Evolutionary conservation across 2,329 filamentous ascomycete species (phyloP), one percentile per base, ranked within the genome.

Genomic region (Cyphellophora europaea): DNA sequence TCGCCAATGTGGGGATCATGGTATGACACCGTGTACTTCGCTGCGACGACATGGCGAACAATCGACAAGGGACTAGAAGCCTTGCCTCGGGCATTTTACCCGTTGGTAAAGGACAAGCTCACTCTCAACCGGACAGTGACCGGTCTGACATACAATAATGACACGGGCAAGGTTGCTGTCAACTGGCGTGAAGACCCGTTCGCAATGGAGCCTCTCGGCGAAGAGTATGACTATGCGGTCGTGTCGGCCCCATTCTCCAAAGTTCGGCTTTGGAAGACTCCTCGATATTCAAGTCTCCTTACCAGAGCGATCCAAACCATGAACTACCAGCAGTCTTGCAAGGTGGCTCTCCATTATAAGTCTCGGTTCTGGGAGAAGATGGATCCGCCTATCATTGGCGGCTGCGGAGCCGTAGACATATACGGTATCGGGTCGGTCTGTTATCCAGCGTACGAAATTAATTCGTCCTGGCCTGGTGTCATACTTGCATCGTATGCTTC

Each of bases 391-490:
- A 83, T 84, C 52, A 64, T 72, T 40, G 79, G 80, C 10, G 74
- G 77, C 5, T 82, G 78, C 49, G 71, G 69, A 30, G 43, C 45
- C 1, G 69, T 66, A 2, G 71, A 80, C 43, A 77, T 80, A 36
- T 66, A 74, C 0, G 72, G 73, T 16, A 66, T 82, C 36, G 72
- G 74, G 15, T 66, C 56, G 30, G 65, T 80, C 41, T 82, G 77
- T 63, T 83, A 82, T 54, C 79, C 79, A 0, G 69, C 71, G 5
- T 82, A 81, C 59, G 64, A 74, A 42, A 62, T 82, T 53, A 82
- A 82, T 58, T 66, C 67, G 27, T 73, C 70, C 0, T 70, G 74
- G 0, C 75, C 74, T 0, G 77, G 76, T 5, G 68, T 74, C 1
- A 66, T 82, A 28, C 64, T 82, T 2, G 78, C 63, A 1, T 72